Evolutionary conservation across 192 early-diverging fungal genomes (phyloP).

Genomic region (Backusella mclennaniae): DNA sequence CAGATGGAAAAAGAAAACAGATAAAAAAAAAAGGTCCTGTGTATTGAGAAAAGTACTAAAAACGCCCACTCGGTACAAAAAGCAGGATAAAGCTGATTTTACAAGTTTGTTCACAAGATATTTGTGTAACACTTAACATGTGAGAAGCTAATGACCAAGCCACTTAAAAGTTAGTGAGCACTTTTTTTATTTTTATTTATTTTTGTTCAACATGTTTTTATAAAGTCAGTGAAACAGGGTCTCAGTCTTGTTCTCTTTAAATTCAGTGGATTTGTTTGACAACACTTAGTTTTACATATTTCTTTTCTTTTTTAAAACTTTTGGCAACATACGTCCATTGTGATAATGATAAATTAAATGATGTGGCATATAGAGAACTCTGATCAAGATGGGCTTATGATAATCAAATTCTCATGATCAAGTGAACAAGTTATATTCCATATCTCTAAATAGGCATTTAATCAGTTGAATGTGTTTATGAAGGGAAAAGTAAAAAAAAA

Average conservation of each 20-base stretch:
- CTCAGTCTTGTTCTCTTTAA: neutral
- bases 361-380: neutral
- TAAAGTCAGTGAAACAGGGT: neutral
- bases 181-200: neutral
- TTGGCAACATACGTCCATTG: neutral
- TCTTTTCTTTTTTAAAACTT: neutral
- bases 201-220: neutral
- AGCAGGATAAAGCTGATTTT: conserved; percentile 8
- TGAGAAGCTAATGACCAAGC: conserved; percentile 1
- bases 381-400: neutral
- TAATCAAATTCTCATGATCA: neutral
- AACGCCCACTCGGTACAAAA: neutral
- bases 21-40: neutral
- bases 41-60: neutral
- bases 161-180: neutral
- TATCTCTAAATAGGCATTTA: neutral
- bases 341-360: neutral
- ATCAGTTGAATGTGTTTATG: neutral
- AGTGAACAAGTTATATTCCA: neutral
- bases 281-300: neutral
- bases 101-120: conserved; percentile 7
- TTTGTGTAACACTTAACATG: neutral
- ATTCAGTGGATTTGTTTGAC: neutral
- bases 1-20: neutral
- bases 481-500: neutral